Percentiles rank a stretch among this genome's conserved stretches.
Evolutionary conservation across 2,329 filamentous ascomycete species (phyloP).

Genomic region (Monilinia polystroma): DNA sequence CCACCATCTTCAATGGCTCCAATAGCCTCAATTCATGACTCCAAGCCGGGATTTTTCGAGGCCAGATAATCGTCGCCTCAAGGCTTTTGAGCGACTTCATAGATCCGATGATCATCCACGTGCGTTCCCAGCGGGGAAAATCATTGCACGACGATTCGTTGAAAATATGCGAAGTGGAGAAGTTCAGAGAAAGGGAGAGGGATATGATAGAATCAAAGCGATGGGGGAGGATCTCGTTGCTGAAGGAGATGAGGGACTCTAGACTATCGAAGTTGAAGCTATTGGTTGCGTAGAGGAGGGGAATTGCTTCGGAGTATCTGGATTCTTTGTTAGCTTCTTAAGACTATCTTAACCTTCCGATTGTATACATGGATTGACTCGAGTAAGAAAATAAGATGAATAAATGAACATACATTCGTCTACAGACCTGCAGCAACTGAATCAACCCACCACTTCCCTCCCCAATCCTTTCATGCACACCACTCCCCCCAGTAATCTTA

Average conservation of each 20-base stretch:
- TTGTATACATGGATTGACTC: too few species aligned
- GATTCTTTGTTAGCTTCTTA: neutral
- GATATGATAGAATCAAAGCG: slow-evolving; percentile 32
- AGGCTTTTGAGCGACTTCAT: slow-evolving; percentile 28
- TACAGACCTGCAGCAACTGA: slow-evolving; percentile 31
- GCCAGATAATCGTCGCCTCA: slow-evolving; percentile 28
- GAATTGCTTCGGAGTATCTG: slow-evolving; percentile 33
- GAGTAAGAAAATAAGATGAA: neutral
- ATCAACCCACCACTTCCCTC: slow-evolving; percentile 21
- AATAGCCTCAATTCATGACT: slow-evolving; percentile 28
- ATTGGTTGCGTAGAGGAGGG: slow-evolving; percentile 33
- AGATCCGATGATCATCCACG: slow-evolving; percentile 30
- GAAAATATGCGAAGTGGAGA: slow-evolving; percentile 22
- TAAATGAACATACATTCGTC: slow-evolving; percentile 28
- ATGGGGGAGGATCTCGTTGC: slow-evolving; percentile 29
- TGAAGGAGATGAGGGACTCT: slow-evolving; percentile 31
- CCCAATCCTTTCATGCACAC: neutral
- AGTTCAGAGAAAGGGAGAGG: slow-evolving; percentile 29
- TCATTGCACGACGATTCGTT: slow-evolving; percentile 26
- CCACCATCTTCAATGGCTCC: slow-evolving; percentile 28
- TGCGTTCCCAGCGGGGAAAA: slow-evolving; percentile 29
- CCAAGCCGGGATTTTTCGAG: slow-evolving; percentile 20
- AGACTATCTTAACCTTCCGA: neutral
- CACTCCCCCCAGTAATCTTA: slow-evolving; percentile 24
- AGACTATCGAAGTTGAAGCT: slow-evolving; percentile 35